A percentile compares a stretch with the other conserved stretches of the same genome.
Evolutionary conservation across 176 grass and related monocot genomes (phyloP).

Genomic region (Sorghum bicolor): DNA sequence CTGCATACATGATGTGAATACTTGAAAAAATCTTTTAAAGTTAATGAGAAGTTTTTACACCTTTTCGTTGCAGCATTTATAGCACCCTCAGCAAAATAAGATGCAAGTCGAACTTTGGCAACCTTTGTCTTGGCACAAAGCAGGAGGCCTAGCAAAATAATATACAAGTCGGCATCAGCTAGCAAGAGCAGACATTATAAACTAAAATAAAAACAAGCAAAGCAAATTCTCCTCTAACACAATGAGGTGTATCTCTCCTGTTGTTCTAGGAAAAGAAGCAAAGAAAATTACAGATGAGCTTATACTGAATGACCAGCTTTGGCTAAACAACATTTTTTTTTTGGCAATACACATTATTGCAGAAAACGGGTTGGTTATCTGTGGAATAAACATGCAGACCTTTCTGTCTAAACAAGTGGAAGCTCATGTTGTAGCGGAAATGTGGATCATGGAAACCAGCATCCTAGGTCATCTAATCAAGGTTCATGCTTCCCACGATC

Average conservation of each 20-base stretch:
- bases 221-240: neutral
- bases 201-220: constrained; percentile 9
- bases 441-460: neutral
- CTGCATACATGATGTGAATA: constrained; percentile 15
- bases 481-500: neutral
- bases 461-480: neutral
- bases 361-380: neutral
- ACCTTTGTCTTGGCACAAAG: constrained; percentile 93
- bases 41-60: constrained; percentile 28
- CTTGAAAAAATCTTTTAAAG: neutral
- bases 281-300: neutral
- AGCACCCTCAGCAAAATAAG: constrained; percentile 83
- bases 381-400: neutral
- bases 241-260: neutral
- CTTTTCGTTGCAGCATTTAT: constrained; percentile 46
- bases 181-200: constrained; percentile 9
- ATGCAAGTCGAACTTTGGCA: constrained; percentile 72
- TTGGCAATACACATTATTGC: neutral
- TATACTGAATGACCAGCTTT: neutral
- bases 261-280: neutral
- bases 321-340: neutral
- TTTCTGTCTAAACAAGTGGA: neutral
- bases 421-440: neutral
- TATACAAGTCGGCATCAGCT: neutral
- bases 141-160: constrained; percentile 63